phyloP scores from a whole-genome alignment of 345 rosid genomes.

The Gossypium longicalyx region DNA sequence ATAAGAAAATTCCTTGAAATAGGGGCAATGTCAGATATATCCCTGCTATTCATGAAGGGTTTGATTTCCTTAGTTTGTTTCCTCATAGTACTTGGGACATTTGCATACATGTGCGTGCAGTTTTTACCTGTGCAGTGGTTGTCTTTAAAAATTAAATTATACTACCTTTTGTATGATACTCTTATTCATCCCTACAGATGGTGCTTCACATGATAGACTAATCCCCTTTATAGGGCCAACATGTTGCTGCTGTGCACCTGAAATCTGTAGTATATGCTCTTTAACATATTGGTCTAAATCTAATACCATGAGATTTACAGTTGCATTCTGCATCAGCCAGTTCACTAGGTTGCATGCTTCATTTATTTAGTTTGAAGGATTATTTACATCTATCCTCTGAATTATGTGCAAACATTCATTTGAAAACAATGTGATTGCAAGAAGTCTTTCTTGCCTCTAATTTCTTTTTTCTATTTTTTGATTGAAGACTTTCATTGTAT shows the following conservation, averaged over 20 bases:
- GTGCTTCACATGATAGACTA: background rate
- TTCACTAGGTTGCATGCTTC: background rate
- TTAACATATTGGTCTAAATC: background rate
- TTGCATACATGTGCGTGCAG: background rate
- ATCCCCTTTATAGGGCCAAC: background rate
- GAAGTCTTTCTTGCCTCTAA: background rate
- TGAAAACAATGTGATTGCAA: background rate
- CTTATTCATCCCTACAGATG: background rate
- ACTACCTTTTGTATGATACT: background rate
- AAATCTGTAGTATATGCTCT: background rate
- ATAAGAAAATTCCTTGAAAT: conserved; percentile 2
- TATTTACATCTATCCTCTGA: background rate
- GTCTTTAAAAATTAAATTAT: background rate
- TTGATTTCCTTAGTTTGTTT: background rate
- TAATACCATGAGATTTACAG: background rate
- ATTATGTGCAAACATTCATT: background rate
- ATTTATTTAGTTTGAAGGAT: background rate
- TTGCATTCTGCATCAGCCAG: background rate
- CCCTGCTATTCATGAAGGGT: conserved; percentile 7
- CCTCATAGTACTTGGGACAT: background rate
- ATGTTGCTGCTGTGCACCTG: background rate
- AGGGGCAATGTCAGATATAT: background rate
- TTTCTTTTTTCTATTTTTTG: conserved; percentile 3
- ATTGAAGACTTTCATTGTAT: background rate
- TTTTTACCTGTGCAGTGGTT: background rate